Percentiles rank a stretch among this genome's conserved stretches.
Evolutionary conservation across 768 basidiomycete genomes (phyloP).

Genomic region (Mycena albidolilacea): DNA sequence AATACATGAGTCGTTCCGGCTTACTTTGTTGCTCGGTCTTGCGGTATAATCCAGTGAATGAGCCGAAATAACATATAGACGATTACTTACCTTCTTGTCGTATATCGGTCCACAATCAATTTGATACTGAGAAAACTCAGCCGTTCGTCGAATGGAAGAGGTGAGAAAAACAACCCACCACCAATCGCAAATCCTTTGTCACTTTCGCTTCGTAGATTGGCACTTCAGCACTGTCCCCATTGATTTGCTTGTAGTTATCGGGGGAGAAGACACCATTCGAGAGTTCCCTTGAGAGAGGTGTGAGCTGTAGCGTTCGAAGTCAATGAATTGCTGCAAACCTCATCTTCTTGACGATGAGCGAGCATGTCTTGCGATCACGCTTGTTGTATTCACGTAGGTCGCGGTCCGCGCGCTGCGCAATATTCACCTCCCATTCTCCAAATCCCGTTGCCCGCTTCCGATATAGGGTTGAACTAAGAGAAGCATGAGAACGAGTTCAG

Average conservation of each 20-base stretch:
- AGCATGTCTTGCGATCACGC: constrained; percentile 53
- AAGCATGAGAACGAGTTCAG: not conserved
- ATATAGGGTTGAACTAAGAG: constrained; percentile 29
- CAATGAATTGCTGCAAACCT: constrained; percentile 47
- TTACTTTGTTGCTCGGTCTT: constrained; percentile 29
- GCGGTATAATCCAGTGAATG: not conserved
- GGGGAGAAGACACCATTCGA: constrained; percentile 66
- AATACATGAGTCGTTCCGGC: not conserved
- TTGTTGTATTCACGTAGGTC: constrained; percentile 49
- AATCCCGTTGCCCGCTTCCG: constrained; percentile 28
- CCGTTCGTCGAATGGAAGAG: not conserved
- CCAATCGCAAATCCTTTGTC: constrained; percentile 19
- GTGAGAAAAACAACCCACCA: constrained; percentile 2
- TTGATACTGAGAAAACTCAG: constrained; percentile 26
- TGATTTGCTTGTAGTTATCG: constrained; percentile 62
- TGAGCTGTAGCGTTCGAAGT: not conserved
- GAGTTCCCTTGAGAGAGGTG: constrained; percentile 47
- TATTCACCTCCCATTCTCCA: constrained; percentile 56
- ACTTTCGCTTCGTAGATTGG: constrained; percentile 34
- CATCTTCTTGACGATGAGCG: constrained; percentile 63
- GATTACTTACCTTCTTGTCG: constrained; percentile 9
- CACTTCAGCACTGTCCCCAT: constrained; percentile 38
- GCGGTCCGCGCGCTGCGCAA: constrained; percentile 46
- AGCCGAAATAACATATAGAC: not conserved
- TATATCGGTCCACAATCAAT: constrained; percentile 22